Base-by-base conservation (phyloP, 140 eudicot species). In the Erigeron philadelphicus region DNA sequence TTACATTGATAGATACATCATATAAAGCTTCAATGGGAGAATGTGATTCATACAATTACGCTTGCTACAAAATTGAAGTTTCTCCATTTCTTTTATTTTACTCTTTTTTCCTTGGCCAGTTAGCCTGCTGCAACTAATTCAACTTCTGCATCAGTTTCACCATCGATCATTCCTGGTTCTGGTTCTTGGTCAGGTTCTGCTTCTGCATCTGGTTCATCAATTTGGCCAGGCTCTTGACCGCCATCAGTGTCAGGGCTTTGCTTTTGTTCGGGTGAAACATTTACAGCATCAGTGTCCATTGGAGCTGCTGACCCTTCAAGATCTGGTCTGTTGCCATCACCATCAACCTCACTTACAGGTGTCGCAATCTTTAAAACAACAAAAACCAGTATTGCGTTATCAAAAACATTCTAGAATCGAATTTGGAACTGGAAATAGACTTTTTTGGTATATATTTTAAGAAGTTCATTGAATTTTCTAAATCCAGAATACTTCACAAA, bases 281-380 rank as follows among this genome's bases (percentile, higher is more conserved):
- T 82, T 38, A 65, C 75, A 8, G 78, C 72, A 76, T 90, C 95
- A 8, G 78, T 74, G 38, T 90, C 97, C 84, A 90, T 81, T 60
- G 87, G 80, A 38, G 78, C 83, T 12, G 79, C 65, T 57, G 88
- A 64, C 31, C 72, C 83, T 68, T 88, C 97, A 75, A 80, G 61
- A 57, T 88, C 92, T 7, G 67, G 75, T 75, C 84, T 79, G 66
- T 68, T 76, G 44, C 76, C 95, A 65, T 88, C 96, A 58, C 67
- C 82, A 41, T 88, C 95, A 54, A 45, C 71, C 83, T 93, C 98
- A 71, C 88, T 84, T 49, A 88, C 90, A 52, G 87, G 82, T n/a
- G 88, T 78, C 42, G 84, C 83, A 73, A 63, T 72, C 98, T 92
- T 71, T 11, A 65, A 68, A n/a, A 23, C 11, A 15, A 1, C 8